Base-by-base conservation (phyloP, 208 protist genomes). In the Trypanosoma conorhini region DNA sequence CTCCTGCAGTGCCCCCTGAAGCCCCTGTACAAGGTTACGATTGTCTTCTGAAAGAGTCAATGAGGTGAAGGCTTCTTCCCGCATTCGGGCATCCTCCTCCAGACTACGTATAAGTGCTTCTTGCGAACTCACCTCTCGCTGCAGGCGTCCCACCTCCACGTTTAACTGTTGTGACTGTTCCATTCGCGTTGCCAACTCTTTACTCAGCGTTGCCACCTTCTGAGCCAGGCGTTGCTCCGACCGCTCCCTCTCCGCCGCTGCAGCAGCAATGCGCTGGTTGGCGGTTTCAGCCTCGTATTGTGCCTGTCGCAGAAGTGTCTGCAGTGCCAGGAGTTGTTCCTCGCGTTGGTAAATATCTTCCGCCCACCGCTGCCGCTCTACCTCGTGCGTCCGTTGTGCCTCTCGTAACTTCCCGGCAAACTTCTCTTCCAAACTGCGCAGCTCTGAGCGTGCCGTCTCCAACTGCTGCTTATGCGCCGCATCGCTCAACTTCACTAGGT, bases 21-120 rank as follows among this genome's bases (percentile, higher is more conserved):
- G 72, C 19, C 83, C 73, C 46, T 78, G 67, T n/a, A 88, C 78
- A 21, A 86, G 63, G 21, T 73, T 70, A 56, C 85, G 83, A 51
- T 80, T 81, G 50, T 88, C 85, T 54, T 91, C 88, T 15, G 85
- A 85, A 58, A 93, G 75, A 75, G 91, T 81, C 22, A 91, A 67
- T 8, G 85, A 71, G 30, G 74, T 67, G 26, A 93, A 85, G 0
- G 88, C 85, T 24, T 85, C 83, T 72, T 93, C 88, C 15, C 88
- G 80, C 62, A 80, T 86, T 5, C 48, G 66, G 0, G 85, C 85
- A 59, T 93, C 85, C 48, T 82, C 80, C 70, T 90, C 85, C 13
- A 91, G 66, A 51, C 60, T 76, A 5, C 59, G 61, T 9, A 91
- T 70, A 51, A 78, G 72, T 44, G 71, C 44, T 44, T 79, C 56